Base-by-base conservation (phyloP, 148 eudicot species). In the Cornus controversa region DNA sequence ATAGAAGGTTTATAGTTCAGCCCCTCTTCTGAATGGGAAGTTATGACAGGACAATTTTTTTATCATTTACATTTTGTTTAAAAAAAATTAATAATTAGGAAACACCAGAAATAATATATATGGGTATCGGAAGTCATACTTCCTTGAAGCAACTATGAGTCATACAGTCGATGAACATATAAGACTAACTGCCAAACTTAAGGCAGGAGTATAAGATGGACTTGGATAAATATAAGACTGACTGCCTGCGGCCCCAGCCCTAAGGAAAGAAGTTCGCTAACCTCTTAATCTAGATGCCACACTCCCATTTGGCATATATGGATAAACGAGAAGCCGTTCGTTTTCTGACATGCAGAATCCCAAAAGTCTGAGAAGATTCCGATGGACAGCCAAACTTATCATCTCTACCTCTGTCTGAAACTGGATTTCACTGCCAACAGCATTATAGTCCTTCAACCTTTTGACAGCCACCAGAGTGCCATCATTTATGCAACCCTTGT, bases 231-330 rank as follows among this genome's bases (percentile, higher is more conserved):
- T 10, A 54, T 54, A 54, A 54, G 18, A 54, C 18, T 54, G 23
- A 5, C 62, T 10, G 6, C 11, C n/a, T n/a, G n/a, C n/a, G n/a
- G n/a, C n/a, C n/a, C n/a, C 62, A 54, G 62, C 62, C 64, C 24
- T 8, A 2, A 60, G 0, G 15, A 18, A 73, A 25, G 16, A 37
- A 79, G 62, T 28, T n/a, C 31, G 74, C 85, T 68, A 24, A 92
- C 98, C 98, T 94, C 85, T 91, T 58, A 94, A 83, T 77, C 94
- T 86, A 78, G 97, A 92, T 31, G 98, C 98, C 37, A 94, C 98
- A 50, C 95, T 94, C 66, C 98, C 98, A 76, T 94, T 94, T 6
- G 90, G 78, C 98, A 94, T 92, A 60, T 79, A 94, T 1, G 97
- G 97, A 75, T 94, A 94, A 74, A 94, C 91, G 64, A 94, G 98